phyloP scores from a whole-genome alignment of 805 yeast species.

The Wickerhamiella azymoides region DNA sequence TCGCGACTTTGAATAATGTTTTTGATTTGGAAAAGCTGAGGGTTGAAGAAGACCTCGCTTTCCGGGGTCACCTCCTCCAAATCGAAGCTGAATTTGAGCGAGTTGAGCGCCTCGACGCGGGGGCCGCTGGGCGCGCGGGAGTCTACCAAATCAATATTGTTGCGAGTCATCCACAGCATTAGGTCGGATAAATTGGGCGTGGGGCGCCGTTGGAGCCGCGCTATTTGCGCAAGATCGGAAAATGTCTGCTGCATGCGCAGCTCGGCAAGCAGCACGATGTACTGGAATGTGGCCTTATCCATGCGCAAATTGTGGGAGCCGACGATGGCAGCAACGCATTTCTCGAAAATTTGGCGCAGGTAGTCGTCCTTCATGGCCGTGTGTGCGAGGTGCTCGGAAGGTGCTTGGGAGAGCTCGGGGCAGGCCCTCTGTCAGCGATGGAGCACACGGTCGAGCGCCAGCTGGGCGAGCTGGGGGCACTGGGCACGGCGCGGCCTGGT shows the following conservation, averaged over 20 bases:
- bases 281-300: slow-evolving; percentile 18
- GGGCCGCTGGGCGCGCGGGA: slow-evolving; percentile 17
- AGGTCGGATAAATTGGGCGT: slow-evolving; percentile 25
- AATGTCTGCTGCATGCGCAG: slow-evolving; percentile 19
- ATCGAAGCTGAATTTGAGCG: slow-evolving; percentile 20
- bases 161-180: slow-evolving; percentile 21
- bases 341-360: slow-evolving; percentile 16
- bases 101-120: slow-evolving; percentile 19
- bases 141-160: slow-evolving; percentile 22
- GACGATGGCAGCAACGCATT: slow-evolving; percentile 20
- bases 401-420: no score
- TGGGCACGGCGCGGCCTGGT: neutral
- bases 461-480: neutral
- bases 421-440: neutral
- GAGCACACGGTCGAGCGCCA: neutral
- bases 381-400: neutral
- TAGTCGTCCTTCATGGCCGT: slow-evolving; percentile 12
- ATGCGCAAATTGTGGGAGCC: slow-evolving; percentile 13
- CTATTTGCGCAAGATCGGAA: slow-evolving; percentile 18
- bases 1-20: slow-evolving; percentile 1
- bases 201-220: slow-evolving; percentile 25
- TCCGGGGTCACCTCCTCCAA: slow-evolving; percentile 28
- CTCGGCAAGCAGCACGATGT: slow-evolving; percentile 24
- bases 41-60: slow-evolving; percentile 41
- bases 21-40: slow-evolving; percentile 15